A percentile compares a stretch with the other conserved stretches of the same genome.
phyloP scores from a whole-genome alignment of 352 stramenopile genomes.

The Pythium folliculosum region DNA sequence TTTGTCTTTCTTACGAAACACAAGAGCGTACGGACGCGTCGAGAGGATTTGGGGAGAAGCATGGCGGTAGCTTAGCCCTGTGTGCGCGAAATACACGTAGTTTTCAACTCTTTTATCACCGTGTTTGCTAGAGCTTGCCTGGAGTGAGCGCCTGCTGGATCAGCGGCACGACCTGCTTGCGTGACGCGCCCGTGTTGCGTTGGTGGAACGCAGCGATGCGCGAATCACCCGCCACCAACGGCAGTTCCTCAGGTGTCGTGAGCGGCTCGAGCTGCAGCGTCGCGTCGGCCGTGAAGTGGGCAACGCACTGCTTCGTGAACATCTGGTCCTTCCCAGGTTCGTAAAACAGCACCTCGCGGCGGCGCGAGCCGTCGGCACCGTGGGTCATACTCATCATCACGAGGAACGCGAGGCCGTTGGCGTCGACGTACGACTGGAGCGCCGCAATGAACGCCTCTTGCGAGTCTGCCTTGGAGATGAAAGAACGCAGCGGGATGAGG shows the following conservation, averaged over 20 bases:
- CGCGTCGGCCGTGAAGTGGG: constrained; percentile 39
- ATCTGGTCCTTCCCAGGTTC: constrained; percentile 27
- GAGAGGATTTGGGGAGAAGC: background rate
- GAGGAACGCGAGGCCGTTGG: constrained; percentile 61
- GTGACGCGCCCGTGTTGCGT: constrained; percentile 57
- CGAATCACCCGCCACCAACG: constrained; percentile 30
- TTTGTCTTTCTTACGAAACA: background rate
- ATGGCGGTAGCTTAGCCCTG: background rate
- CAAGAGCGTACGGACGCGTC: background rate
- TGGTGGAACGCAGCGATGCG: constrained; percentile 54
- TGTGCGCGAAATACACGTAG: constrained; percentile 10
- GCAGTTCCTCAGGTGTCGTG: constrained; percentile 21
- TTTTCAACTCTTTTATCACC: background rate
- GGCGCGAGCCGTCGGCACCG: constrained; percentile 37
- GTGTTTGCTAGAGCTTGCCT: constrained; percentile 11
- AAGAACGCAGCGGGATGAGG: constrained; percentile 53
- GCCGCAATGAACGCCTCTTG: constrained; percentile 29
- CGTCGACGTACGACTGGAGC: constrained; percentile 41
- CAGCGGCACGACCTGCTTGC: constrained; percentile 80
- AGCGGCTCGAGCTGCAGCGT: constrained; percentile 47
- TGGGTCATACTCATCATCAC: constrained; percentile 74
- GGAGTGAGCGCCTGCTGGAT: constrained; percentile 46
- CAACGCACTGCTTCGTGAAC: constrained; percentile 35
- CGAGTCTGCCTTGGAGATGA: constrained; percentile 48
- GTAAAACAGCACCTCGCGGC: constrained; percentile 72